Evolutionary conservation across 768 basidiomycete genomes (phyloP).

Genomic region (Trametes cingulata): DNA sequence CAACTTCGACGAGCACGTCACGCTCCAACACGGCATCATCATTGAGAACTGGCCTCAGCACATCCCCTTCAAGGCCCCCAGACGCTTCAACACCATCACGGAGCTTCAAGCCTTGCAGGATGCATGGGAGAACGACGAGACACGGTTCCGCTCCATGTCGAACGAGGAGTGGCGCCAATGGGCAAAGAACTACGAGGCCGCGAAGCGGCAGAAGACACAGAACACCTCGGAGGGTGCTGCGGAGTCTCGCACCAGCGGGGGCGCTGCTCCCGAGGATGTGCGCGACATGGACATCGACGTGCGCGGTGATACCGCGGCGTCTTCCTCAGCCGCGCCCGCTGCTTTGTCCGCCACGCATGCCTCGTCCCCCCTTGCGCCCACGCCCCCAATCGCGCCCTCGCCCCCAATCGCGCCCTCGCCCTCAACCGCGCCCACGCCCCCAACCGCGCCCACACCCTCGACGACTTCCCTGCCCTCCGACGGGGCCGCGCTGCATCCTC

Average conservation of each 20-base stretch:
- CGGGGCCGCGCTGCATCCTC: too few relatives aligned
- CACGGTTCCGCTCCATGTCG: constrained; percentile 21
- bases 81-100: constrained; percentile 11
- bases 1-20: constrained; percentile 28
- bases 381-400: background rate
- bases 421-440: background rate
- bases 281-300: too few relatives aligned
- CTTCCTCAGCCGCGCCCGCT: background rate
- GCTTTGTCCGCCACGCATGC: background rate
- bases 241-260: too few relatives aligned
- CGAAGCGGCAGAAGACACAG: too few relatives aligned
- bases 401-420: background rate
- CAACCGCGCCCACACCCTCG: background rate
- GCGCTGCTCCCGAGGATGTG: too few relatives aligned
- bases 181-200: background rate
- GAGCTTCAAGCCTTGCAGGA: constrained; percentile 19
- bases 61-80: constrained; percentile 21
- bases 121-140: constrained; percentile 21
- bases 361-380: background rate
- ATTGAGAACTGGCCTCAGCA: constrained; percentile 24
- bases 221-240: background rate
- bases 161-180: constrained; percentile 16
- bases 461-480: too few relatives aligned
- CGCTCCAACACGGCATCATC: constrained; percentile 17
- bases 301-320: too few relatives aligned